These are phyloP conservation scores for Auriscalpium microsporum DNA, from an alignment of 768 basidiomycete species.

Conservation along the genomic window DNA sequence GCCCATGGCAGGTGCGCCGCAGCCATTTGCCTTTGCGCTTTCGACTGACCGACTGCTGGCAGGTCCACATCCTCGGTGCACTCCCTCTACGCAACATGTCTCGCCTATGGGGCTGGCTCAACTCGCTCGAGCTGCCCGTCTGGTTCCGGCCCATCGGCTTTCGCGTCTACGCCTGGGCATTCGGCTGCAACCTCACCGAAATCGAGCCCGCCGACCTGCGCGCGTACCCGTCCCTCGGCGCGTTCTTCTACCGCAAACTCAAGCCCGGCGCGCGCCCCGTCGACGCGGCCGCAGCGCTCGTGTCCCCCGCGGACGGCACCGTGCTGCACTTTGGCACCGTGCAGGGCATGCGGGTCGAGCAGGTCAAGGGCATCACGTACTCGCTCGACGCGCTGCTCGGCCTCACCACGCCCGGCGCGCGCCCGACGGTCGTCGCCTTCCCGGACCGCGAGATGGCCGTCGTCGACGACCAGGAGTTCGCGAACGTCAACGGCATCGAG, in stretches of 20 bases:
- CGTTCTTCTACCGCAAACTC: constrained; percentile 89
- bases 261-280: constrained; percentile 79
- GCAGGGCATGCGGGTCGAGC: constrained; percentile 71
- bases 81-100: constrained; percentile 92
- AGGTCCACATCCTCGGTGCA: constrained; percentile 97
- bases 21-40: no score
- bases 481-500: constrained; percentile 93
- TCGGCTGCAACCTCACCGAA: constrained; percentile 92
- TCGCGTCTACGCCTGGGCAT: constrained; percentile 76
- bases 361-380: constrained; percentile 97
- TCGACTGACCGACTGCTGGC: background rate
- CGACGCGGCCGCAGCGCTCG: constrained; percentile 37
- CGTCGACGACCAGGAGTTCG: constrained; percentile 85
- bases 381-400: constrained; percentile 92
- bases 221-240: constrained; percentile 81
- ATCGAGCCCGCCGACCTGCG: constrained; percentile 71
- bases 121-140: constrained; percentile 85
- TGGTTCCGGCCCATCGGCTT: constrained; percentile 93
- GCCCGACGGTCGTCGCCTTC: constrained; percentile 32
- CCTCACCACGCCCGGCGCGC: constrained; percentile 42
- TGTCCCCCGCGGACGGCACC: constrained; percentile 91
- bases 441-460: constrained; percentile 43
- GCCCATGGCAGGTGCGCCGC: constrained; percentile 65
- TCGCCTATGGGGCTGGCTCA: constrained; percentile 95
- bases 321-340: constrained; percentile 90